A percentile compares a stretch with the other conserved stretches of the same genome.
Conservation (phyloP, 176 grass and related monocot genomes). For the barley (Hordeum vulgare) region MorexV3_pseudomolecules_assembly NC_058522.1:72619797-72620296, state of each 20-base stretch:
- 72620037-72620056: too few species aligned
- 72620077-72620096: too few species aligned
- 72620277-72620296: not conserved
- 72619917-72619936: too few species aligned
- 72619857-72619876: constrained; percentile 85
- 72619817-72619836: constrained; percentile 67
- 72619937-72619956: too few species aligned
- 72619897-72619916: constrained; percentile 72
- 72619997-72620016: too few species aligned
- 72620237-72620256: not conserved
- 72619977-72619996: too few species aligned
- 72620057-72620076: too few species aligned
- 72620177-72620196: not conserved
- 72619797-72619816: constrained; percentile 93
- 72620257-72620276: not conserved
- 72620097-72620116: too few species aligned
- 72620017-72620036: too few species aligned
- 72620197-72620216: not conserved
- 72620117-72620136: too few species aligned
- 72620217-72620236: not conserved
- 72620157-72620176: not conserved
- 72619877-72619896: constrained; percentile 73
- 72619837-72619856: constrained; percentile 71
- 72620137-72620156: too few species aligned
- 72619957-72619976: constrained; percentile 72